Conservation (phyloP, 352 stramenopile species). For the Phytophthora pinifolia region DNA sequence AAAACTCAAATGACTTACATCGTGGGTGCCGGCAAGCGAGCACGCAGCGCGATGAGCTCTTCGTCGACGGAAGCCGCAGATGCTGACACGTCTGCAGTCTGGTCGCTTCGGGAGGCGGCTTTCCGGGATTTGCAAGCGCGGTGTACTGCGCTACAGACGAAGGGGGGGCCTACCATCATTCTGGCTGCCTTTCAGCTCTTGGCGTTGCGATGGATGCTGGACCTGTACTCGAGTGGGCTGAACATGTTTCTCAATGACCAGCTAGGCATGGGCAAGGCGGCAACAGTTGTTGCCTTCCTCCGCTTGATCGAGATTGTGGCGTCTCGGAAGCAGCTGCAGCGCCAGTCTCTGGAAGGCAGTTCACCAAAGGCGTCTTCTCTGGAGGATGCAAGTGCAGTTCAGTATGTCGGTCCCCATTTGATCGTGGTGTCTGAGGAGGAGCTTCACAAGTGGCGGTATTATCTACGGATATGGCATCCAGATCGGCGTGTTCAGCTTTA, state of each 20-base stretch:
- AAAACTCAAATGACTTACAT: constrained; percentile 49
- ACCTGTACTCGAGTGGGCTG: constrained; percentile 58
- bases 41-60: constrained; percentile 46
- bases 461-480: constrained; percentile 58
- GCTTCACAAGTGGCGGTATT: constrained; percentile 80
- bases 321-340: constrained; percentile 19
- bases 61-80: constrained; percentile 13
- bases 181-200: constrained; percentile 77
- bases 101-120: constrained; percentile 23
- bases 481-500: constrained; percentile 68
- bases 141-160: constrained; percentile 22
- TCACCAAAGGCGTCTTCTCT: neutral
- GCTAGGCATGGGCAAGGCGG: constrained; percentile 83
- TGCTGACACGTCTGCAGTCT: constrained; percentile 11
- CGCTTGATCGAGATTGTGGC: constrained; percentile 46
- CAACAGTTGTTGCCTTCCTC: constrained; percentile 78
- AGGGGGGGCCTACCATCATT: constrained; percentile 39
- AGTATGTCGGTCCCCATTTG: constrained; percentile 55
- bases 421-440: constrained; percentile 77
- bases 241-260: constrained; percentile 88
- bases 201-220: constrained; percentile 80
- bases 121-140: constrained; percentile 33
- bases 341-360: constrained; percentile 7
- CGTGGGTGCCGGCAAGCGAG: constrained; percentile 44
- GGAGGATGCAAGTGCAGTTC: neutral